Percentiles rank a stretch among this genome's conserved stretches.
These are phyloP conservation scores for Cercospora beticola DNA, from an alignment of 2,329 filamentous ascomycete genomes.

Conservation along the genomic window DNA sequence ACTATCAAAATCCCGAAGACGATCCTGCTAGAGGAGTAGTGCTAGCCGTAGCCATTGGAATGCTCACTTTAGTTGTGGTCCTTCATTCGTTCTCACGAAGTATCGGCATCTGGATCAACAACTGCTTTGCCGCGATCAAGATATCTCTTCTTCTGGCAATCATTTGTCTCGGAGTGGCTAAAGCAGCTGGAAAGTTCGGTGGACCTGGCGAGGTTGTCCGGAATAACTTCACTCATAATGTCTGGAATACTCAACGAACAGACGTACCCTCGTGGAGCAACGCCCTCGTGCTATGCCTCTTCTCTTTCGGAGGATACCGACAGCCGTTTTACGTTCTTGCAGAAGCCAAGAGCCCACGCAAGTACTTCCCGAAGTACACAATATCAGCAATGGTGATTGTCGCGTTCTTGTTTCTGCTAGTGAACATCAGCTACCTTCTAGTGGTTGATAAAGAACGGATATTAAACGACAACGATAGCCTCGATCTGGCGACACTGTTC, in stretches of 20 bases:
- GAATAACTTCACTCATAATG: slow-evolving; percentile 32
- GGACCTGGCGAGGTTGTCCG: slow-evolving; percentile 21
- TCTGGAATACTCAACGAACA: slow-evolving; percentile 28
- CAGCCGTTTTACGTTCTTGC: slow-evolving; percentile 49
- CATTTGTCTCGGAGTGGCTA: slow-evolving; percentile 41
- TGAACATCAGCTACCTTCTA: slow-evolving; percentile 37
- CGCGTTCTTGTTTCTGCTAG: slow-evolving; percentile 27
- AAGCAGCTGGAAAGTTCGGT: slow-evolving; percentile 28
- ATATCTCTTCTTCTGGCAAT: slow-evolving; percentile 51
- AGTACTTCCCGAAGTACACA: slow-evolving; percentile 39
- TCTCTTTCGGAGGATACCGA: slow-evolving; percentile 45
- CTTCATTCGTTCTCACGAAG: slow-evolving; percentile 51
- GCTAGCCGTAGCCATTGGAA: slow-evolving; percentile 50
- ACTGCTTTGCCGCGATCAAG: slow-evolving; percentile 53
- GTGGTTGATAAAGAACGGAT: slow-evolving; percentile 31
- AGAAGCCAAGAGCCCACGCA: slow-evolving; percentile 44
- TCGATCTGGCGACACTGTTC: slow-evolving; percentile 34
- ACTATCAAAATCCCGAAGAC: slow-evolving; percentile 16
- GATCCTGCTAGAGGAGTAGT: slow-evolving; percentile 37
- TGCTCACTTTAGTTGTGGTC: slow-evolving; percentile 48
- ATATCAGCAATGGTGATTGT: slow-evolving; percentile 37
- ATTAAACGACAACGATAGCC: slow-evolving; percentile 7
- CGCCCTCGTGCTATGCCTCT: slow-evolving; percentile 49
- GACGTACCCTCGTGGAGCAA: slow-evolving; percentile 38
- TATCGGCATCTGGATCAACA: slow-evolving; percentile 54